Evolutionary conservation across 1,139 yeast species (phyloP), one percentile per base, ranked within the genome.

Genomic region (Scheffersomyces segobiensis): DNA sequence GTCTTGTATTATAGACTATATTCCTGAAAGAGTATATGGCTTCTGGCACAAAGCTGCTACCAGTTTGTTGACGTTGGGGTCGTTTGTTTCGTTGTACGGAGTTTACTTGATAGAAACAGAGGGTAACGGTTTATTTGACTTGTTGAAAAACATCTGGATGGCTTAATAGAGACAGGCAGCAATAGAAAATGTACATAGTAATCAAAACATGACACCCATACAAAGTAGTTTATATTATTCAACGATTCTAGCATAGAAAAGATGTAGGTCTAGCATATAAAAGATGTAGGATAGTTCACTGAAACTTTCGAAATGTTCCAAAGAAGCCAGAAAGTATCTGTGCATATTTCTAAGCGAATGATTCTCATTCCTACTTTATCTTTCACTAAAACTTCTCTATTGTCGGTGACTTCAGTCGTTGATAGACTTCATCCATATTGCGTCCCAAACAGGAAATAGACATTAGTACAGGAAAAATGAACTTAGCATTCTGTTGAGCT

Each of bases 1-100:
- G 68, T 82, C 96, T 50, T 91, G 97, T 77, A 92, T 93, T 69
- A 85, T 87, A 61, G 98, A 93, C 75, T 93, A 93, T 76, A 88
- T 93, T 62, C 98, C 97, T 57, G 80, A 81, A 74, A 85, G 97
- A 72, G 91, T 88, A 49, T 93, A 87, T 72, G 96, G 97, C 10
- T 69, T 79, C 52, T 84, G 89, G 83, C 89, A 90, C 75, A 82
- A 79, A 58, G 70, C 80, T 53, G 91, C 95, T 57, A 81, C 85
- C 79, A 81, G 82, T 64, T 73, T 89, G 55, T 81, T 93, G 67
- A 85, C 87, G 55, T 73, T 86, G 10, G 97, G 97, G 47, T 83
- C 96, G 8, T 85, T 84, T 57, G 78, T 88, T 42, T 87, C 89
- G 24, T 80, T 92, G 58, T 91, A 89, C 71, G 98, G 98, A 46